Evolutionary conservation across 495 filamentous ascomycete species (phyloP), one percentile per base, ranked within the genome.

Genomic region (Hypoxylon cercidicola): DNA sequence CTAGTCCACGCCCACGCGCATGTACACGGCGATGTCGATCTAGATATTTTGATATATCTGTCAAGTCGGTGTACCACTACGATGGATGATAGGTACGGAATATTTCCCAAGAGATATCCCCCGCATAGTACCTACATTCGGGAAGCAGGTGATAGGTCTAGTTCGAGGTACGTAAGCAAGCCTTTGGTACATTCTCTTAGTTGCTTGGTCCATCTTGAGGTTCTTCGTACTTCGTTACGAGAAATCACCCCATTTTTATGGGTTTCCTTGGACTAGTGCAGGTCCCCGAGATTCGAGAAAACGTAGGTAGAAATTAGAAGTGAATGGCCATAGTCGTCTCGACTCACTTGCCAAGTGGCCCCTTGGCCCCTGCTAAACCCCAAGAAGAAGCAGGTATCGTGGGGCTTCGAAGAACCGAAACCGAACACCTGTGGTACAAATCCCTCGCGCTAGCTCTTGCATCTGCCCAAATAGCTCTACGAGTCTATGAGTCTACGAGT

Each of bases 231-330:
- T 58, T 53, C 44, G 49, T 44, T 39, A 55, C 53, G 37, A 55
- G 52, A 65, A 61, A 65, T 69, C 66, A 69, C 66, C 61, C 66
- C 66, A 69, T 69, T 65, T 61, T 57, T 69, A 62, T 55, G 61
- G 66, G 52, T 20, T 61, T 53, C 8, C 20, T 37, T 46, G 49
- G 55, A 55, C 66, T 69, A 69, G 60, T 20, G 66, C 66, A 65
- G 61, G 60, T 64, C 57, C 66, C 66, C 61, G 61, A 69, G 66
- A 64, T 62, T 69, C 61, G 57, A 69, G 49, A 39, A 57, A 62
- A 53, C 34, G n/a, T 28, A 28, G 45, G 58, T 63, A 63, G 60
- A 56, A 60, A 61, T 40, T 55, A 44, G 51, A 46, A 61, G 30
- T 52, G 59, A n/a, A n/a, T 21, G 32, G 23, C 12, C 28, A 32